Evolutionary conservation across 257 asterid species (phyloP), one percentile per base, ranked within the genome.

Genomic region (Lycium barbarum): DNA sequence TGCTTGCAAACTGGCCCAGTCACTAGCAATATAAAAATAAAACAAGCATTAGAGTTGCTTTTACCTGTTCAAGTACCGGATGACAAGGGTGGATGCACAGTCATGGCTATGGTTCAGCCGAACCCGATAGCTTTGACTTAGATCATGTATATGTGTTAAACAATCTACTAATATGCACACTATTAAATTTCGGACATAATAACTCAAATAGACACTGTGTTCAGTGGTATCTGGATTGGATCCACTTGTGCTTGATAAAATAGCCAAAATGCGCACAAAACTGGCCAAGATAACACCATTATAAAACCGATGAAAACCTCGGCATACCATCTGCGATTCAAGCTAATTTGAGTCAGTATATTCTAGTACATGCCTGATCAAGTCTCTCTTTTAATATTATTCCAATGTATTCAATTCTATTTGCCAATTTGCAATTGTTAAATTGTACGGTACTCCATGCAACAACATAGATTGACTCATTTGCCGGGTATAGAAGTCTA

Each of bases 391-490:
- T 18, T 72, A 72, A 7, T 22, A 43, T 22, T 63, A 63, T 9
- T 63, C 5, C 40, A 10, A 63, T 65, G 43, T 22, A 65, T 63
- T 20, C 36, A 62, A 62, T 22, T 62, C 7, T 22, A 22, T 20
- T 9, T 43, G 57, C 13, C 79, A 71, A 71, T 20, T 40, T 71
- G 57, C 79, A 71, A 6, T 71, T 3, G 8, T 71, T 18, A 43
- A 43, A 71, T 71, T 17, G 79, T 18, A 71, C 2, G 55, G 43
- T 71, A 43, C 5, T 1, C n/a, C 4, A 71, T 43, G 80, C 57
- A 72, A 72, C 15, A 72, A 72, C 80, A 72, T 72, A 72, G 80
- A 72, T 72, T 0, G 80, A 72, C 36, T 72, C 80, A 72, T 43
- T 72, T 43, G 79, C 36, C 79, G 57, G 18, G 79, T 68, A 68